phyloP scores from a whole-genome alignment of 1,284 basidiomycete species.

The Cutaneotrichosporon daszewskae region DNA sequence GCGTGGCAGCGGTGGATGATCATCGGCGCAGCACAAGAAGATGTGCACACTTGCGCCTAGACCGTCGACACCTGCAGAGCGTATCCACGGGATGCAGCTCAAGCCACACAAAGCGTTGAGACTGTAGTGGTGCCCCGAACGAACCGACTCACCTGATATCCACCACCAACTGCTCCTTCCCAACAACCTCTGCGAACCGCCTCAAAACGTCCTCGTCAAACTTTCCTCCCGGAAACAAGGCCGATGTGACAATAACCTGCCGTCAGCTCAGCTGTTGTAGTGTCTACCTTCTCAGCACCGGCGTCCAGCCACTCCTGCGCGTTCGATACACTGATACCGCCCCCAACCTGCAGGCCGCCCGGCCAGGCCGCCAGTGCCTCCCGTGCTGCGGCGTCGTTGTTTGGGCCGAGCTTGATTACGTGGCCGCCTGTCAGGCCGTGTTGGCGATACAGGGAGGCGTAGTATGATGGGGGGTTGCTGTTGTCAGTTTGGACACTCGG shows the following conservation, averaged over 20 bases:
- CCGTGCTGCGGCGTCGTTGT: slow-evolving; percentile 78
- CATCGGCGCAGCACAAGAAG: too few relatives aligned
- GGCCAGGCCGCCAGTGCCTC: slow-evolving; percentile 81
- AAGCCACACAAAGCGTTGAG: too few relatives aligned
- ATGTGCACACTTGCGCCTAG: too few relatives aligned
- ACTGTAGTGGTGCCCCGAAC: too few relatives aligned
- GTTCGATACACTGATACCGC: slow-evolving; percentile 80
- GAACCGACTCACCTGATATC: slow-evolving; percentile 84
- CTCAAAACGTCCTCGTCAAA: slow-evolving; percentile 73
- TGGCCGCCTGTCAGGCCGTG: slow-evolving; percentile 77
- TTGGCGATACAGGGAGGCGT: slow-evolving; percentile 69
- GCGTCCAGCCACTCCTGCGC: slow-evolving; percentile 76
- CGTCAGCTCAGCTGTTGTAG: not conserved
- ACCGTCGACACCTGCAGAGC: too few relatives aligned
- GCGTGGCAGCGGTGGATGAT: too few relatives aligned
- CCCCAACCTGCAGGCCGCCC: slow-evolving; percentile 82
- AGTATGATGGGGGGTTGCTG: slow-evolving; percentile 76
- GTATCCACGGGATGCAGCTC: too few relatives aligned
- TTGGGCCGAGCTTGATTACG: slow-evolving; percentile 89
- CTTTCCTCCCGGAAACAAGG: slow-evolving; percentile 75
- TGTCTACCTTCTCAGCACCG: slow-evolving; percentile 80
- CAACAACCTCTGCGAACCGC: slow-evolving; percentile 60
- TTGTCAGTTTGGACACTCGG: slow-evolving; percentile 4
- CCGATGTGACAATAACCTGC: slow-evolving; percentile 94
- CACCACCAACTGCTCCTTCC: slow-evolving; percentile 83